A percentile compares a stretch with the other conserved stretches of the same genome.
These are phyloP conservation scores for Agaricus bisporus DNA, from an alignment of 768 basidiomycete genomes.

Conservation along the genomic window DNA sequence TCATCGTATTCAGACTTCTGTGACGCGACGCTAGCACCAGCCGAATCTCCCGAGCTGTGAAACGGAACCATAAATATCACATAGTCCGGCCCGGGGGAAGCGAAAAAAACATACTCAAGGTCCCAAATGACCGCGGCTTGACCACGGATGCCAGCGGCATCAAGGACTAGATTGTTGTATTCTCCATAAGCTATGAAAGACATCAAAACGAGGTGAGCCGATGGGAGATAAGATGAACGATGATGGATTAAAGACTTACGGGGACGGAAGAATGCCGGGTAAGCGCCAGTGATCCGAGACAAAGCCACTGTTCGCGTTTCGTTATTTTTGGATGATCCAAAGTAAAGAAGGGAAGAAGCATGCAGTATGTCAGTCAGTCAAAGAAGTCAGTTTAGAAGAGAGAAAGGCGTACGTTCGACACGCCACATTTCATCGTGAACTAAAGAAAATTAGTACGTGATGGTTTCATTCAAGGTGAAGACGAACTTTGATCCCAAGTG, in stretches of 20 bases:
- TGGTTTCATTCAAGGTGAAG: background rate
- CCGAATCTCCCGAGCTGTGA: slow-evolving; percentile 13
- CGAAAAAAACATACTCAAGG: slow-evolving; percentile 24
- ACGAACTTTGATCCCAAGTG: slow-evolving; percentile 25
- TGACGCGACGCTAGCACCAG: slow-evolving; percentile 3
- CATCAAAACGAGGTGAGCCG: background rate
- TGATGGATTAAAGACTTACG: slow-evolving; percentile 17
- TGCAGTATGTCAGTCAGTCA: slow-evolving; percentile 5
- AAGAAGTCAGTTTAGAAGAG: background rate
- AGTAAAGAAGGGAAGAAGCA: background rate
- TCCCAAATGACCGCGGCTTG: slow-evolving; percentile 32
- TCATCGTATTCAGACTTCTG: slow-evolving; percentile 12
- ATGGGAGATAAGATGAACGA: background rate
- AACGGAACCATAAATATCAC: background rate
- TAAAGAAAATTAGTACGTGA: slow-evolving; percentile 5
- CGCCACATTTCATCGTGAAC: slow-evolving; percentile 30
- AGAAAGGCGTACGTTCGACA: slow-evolving; percentile 24
- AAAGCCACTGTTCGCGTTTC: slow-evolving; percentile 22
- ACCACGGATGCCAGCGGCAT: slow-evolving; percentile 24
- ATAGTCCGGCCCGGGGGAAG: background rate
- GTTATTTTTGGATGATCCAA: background rate
- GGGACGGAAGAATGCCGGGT: slow-evolving; percentile 34
- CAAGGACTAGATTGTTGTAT: slow-evolving; percentile 30
- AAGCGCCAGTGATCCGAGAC: slow-evolving; percentile 26
- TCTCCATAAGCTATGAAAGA: slow-evolving; percentile 29